Evolutionary conservation across 2,329 filamentous ascomycete genomes (phyloP).

Genomic region (Dryadomyces quercus-mongolicae): DNA sequence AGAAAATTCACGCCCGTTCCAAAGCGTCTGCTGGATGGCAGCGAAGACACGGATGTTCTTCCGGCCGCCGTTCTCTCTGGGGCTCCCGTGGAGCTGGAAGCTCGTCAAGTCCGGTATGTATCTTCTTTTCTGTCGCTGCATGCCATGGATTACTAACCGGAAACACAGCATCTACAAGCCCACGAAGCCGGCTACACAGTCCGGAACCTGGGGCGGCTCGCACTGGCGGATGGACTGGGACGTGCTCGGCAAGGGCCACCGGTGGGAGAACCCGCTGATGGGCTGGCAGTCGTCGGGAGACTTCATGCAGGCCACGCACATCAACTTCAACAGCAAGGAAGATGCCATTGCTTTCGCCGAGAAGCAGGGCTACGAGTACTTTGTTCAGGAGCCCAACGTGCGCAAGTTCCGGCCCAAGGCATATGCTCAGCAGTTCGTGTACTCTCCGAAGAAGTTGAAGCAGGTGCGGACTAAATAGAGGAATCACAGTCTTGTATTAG

Average conservation of each 20-base stretch:
- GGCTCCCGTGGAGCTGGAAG: slow-evolving; percentile 87
- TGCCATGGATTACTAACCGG: background rate
- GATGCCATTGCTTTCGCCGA: slow-evolving; percentile 91
- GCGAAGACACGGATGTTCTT: slow-evolving; percentile 62
- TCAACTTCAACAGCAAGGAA: slow-evolving; percentile 87
- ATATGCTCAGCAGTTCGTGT: slow-evolving; percentile 93
- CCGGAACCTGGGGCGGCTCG: slow-evolving; percentile 71
- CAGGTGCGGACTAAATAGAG: slow-evolving; percentile 65
- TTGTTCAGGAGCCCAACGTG: slow-evolving; percentile 91
- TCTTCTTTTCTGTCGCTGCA: background rate
- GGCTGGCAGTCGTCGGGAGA: slow-evolving; percentile 97
- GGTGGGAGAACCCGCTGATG: slow-evolving; percentile 98
- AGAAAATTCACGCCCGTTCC: slow-evolving; percentile 88
- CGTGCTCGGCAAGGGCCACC: slow-evolving; percentile 76
- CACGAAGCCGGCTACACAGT: slow-evolving; percentile 91
- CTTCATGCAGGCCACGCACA: slow-evolving; percentile 83
- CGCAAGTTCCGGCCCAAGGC: slow-evolving; percentile 81
- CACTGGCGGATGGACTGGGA: slow-evolving; percentile 99
- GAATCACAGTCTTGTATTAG: background rate
- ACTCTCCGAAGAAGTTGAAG: slow-evolving; percentile 78
- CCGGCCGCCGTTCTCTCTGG: slow-evolving; percentile 82
- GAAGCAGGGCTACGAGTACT: slow-evolving; percentile 99
- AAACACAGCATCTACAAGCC: slow-evolving; percentile 73
- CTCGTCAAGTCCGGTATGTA: slow-evolving; percentile 77
- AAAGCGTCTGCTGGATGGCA: slow-evolving; percentile 80